Conservation (phyloP, 2,329 filamentous ascomycete genomes). For the Chrysosporium keratinophilum region DNA sequence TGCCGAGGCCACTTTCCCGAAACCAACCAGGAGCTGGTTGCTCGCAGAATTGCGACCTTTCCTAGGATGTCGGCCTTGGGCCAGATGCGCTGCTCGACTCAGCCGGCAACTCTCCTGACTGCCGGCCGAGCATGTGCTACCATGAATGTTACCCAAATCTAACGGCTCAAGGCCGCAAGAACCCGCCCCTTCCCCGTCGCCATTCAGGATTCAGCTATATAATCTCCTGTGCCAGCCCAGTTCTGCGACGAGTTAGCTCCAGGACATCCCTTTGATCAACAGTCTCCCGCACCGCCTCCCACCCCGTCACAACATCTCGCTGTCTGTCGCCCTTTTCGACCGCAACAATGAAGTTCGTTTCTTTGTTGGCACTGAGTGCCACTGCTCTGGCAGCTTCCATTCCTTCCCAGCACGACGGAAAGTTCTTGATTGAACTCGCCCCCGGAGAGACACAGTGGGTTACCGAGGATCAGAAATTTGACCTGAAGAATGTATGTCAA, state of each 20-base stretch:
- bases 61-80: slow-evolving; percentile 6
- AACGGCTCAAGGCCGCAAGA: not conserved
- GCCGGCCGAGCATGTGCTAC: not conserved
- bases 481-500: slow-evolving; percentile 58
- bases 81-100: not conserved
- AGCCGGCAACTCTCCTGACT: not conserved
- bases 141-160: not conserved
- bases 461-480: slow-evolving; percentile 92
- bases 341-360: slow-evolving; percentile 30
- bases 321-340: not conserved
- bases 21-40: slow-evolving; percentile 3
- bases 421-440: slow-evolving; percentile 69
- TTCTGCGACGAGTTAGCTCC: not conserved
- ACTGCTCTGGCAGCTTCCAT: slow-evolving; percentile 26
- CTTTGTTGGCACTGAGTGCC: slow-evolving; percentile 26
- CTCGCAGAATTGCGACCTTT: slow-evolving; percentile 10
- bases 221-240: not conserved
- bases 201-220: slow-evolving; percentile 1
- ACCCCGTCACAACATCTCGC: not conserved
- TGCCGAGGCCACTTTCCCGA: slow-evolving; percentile 3
- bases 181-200: slow-evolving; percentile 3
- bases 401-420: slow-evolving; percentile 28
- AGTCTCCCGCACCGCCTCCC: not conserved
- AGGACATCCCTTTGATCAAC: not conserved
- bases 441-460: slow-evolving; percentile 77